phyloP scores from a whole-genome alignment of 495 filamentous ascomycete genomes.

The Viridothelium virens region DNA sequence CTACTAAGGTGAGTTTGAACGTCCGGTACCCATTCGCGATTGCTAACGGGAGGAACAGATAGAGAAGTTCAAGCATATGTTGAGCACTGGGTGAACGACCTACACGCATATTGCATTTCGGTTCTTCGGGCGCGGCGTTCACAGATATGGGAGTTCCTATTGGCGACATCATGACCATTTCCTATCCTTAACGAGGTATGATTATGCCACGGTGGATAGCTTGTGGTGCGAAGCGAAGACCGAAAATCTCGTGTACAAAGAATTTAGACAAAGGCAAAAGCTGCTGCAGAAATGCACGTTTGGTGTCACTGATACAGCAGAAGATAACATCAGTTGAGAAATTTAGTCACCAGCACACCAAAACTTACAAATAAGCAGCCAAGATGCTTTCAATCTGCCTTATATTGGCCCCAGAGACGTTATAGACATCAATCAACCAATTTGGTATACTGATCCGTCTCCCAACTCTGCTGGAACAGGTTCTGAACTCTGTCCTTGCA shows the following conservation, averaged over 20 bases:
- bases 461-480: too few relatives aligned
- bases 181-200: background rate
- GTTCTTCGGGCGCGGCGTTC: background rate
- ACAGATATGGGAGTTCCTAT: background rate
- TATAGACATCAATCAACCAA: too few relatives aligned
- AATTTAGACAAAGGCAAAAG: background rate
- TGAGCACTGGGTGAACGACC: conserved; percentile 11
- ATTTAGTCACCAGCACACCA: too few relatives aligned
- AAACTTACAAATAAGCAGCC: too few relatives aligned
- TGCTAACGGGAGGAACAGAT: conserved; percentile 26
- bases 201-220: background rate
- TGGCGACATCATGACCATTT: background rate
- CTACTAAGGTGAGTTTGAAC: conserved; percentile 66
- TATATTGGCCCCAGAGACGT: too few relatives aligned
- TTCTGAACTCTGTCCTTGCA: too few relatives aligned
- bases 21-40: background rate
- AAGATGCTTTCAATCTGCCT: too few relatives aligned
- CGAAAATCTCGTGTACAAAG: background rate
- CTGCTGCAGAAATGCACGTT: background rate
- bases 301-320: too few relatives aligned
- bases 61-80: conserved; percentile 41
- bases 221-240: background rate
- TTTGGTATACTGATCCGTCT: too few relatives aligned
- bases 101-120: background rate
- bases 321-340: too few relatives aligned